phyloP scores from a whole-genome alignment of 2,329 filamentous ascomycete species.

The Epicoccum sorghinum region DNA sequence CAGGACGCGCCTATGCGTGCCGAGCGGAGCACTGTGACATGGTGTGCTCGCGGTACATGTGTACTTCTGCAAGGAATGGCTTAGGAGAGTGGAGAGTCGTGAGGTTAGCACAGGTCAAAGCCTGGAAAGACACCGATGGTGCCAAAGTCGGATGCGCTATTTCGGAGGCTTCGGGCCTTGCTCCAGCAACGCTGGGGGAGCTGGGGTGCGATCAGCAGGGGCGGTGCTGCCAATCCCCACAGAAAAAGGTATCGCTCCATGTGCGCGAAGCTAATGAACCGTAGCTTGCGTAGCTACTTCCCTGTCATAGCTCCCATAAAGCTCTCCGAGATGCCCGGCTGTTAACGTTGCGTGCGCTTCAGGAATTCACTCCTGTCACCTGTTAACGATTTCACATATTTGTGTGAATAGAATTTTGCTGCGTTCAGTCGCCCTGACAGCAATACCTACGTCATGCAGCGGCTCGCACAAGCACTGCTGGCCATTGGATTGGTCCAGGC shows the following conservation, averaged over 20 bases:
- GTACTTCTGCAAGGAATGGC: slow-evolving; percentile 13
- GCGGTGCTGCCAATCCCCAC: slow-evolving; percentile 20
- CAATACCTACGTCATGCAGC: slow-evolving; percentile 40
- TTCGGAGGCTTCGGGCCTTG: slow-evolving; percentile 21
- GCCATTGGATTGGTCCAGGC: slow-evolving; percentile 37
- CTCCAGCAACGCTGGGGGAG: slow-evolving; percentile 24
- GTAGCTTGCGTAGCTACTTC: slow-evolving; percentile 18
- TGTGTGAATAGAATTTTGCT: slow-evolving; percentile 18
- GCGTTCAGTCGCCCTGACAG: slow-evolving; percentile 22
- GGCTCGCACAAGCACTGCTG: slow-evolving; percentile 45
- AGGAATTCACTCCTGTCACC: slow-evolving; percentile 19
- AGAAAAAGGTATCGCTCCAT: slow-evolving; percentile 21
- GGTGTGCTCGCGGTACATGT: background rate
- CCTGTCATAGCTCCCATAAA: slow-evolving; percentile 23
- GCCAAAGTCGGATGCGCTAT: slow-evolving; percentile 14
- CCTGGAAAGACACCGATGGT: slow-evolving; percentile 3
- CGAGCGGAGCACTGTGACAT: slow-evolving; percentile 6
- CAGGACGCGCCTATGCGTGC: slow-evolving; percentile 7
- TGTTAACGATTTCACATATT: slow-evolving; percentile 18
- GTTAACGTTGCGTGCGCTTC: slow-evolving; percentile 17
- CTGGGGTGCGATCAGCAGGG: slow-evolving; percentile 31
- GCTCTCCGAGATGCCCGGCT: slow-evolving; percentile 23
- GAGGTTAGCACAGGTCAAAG: slow-evolving; percentile 11
- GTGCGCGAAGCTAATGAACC: slow-evolving; percentile 20
- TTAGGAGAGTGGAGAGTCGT: slow-evolving; percentile 14